A percentile compares a stretch with the other conserved stretches of the same genome.
Conservation (phyloP, 805 yeast genomes). For the Saturnispora silvae region DNA sequence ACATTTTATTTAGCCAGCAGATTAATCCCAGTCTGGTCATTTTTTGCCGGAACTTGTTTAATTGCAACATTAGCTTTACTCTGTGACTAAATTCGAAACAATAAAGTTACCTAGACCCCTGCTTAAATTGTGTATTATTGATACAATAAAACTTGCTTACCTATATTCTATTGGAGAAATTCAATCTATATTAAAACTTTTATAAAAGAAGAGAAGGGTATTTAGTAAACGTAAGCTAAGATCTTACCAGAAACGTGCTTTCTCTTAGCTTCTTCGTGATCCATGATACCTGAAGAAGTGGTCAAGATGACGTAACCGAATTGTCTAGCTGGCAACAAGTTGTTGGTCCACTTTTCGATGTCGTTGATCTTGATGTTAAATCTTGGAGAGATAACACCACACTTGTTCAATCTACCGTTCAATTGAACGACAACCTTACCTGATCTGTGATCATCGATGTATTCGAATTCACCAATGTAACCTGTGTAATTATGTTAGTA, state of each 20-base stretch:
- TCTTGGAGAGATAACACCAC: conserved; percentile 98
- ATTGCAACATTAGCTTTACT: conserved; percentile 1
- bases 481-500: conserved; percentile 1
- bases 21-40: conserved; percentile 3
- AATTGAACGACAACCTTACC: conserved; percentile 95
- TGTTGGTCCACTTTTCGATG: conserved; percentile 97
- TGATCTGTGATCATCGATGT: conserved; percentile 97
- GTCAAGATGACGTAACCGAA: conserved; percentile 96
- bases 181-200: not conserved
- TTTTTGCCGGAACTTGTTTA: not conserved
- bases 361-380: conserved; percentile 93
- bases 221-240: conserved; percentile 92
- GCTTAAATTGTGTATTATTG: too few relatives aligned
- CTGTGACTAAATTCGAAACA: too few relatives aligned
- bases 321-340: conserved; percentile 98
- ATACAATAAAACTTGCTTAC: too few relatives aligned
- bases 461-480: conserved; percentile 97
- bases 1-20: conserved; percentile 3
- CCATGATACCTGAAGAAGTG: conserved; percentile 99
- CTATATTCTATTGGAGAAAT: too few relatives aligned
- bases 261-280: conserved; percentile 99
- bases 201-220: conserved; percentile 2
- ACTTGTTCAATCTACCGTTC: conserved; percentile 97
- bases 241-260: conserved; percentile 99
- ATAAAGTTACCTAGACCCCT: too few relatives aligned